Evolutionary conservation across 345 rosid genomes (phyloP).

Genomic region (Arabidopsis thaliana): DNA sequence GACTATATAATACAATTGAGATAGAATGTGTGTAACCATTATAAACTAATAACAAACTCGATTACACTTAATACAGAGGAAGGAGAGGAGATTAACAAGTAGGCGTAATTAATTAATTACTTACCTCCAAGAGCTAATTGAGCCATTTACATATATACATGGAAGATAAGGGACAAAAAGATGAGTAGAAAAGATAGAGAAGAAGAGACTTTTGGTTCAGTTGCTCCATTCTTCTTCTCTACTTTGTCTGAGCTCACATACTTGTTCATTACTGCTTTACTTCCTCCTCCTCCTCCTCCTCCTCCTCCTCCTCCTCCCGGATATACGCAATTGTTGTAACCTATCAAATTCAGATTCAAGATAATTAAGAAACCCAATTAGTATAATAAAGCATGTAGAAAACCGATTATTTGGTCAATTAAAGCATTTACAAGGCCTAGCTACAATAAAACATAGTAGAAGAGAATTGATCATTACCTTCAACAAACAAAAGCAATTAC

Average conservation of each 20-base stretch:
- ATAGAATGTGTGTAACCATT: conserved; percentile 8
- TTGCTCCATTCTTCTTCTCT: conserved; percentile 38
- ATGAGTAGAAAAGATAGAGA: conserved; percentile 33
- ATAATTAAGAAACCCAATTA: neutral
- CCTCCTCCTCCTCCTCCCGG: conserved; percentile 53
- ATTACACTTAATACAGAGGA: conserved; percentile 1
- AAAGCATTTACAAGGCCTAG: neutral
- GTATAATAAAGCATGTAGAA: neutral
- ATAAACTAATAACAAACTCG: conserved; percentile 20
- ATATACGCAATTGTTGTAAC: conserved; percentile 65
- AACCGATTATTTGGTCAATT: neutral
- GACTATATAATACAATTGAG: neutral
- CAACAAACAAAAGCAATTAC: neutral
- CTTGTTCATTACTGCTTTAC: conserved; percentile 42
- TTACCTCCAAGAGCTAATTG: conserved; percentile 13
- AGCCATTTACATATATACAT: conserved; percentile 36
- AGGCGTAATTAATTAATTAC: conserved; percentile 28
- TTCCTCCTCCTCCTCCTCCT: conserved; percentile 24
- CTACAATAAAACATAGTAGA: neutral
- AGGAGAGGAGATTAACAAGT: neutral
- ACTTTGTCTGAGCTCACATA: conserved; percentile 42
- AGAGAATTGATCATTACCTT: neutral
- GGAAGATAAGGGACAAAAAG: conserved; percentile 23
- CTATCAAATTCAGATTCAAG: conserved; percentile 38
- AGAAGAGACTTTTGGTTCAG: conserved; percentile 8